Conservation (phyloP, 2,329 filamentous ascomycete genomes). For the Leptoxyphium fumago region DNA sequence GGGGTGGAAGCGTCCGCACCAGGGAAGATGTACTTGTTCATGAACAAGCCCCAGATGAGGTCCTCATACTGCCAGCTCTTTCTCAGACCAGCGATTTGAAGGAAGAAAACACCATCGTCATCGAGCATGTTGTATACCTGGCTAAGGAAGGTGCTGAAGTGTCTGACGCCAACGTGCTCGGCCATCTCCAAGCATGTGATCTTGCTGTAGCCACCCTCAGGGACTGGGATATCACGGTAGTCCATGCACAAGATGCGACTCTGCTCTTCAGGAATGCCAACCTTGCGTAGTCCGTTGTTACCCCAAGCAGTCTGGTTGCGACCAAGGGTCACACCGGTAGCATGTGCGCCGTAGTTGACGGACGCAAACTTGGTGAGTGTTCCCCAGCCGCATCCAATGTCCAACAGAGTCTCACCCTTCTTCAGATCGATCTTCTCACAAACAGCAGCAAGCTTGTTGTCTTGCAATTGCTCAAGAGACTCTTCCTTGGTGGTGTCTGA, state of each 20-base stretch:
- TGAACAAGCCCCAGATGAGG: constrained; percentile 94
- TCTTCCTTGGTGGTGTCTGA: constrained; percentile 78
- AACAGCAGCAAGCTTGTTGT: constrained; percentile 90
- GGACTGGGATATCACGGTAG: constrained; percentile 83
- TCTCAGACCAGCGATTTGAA: constrained; percentile 87
- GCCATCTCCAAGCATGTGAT: constrained; percentile 98
- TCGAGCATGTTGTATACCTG: constrained; percentile 94
- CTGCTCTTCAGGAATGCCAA: constrained; percentile 72
- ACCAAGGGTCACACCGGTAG: constrained; percentile 83
- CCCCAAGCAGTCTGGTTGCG: constrained; percentile 96
- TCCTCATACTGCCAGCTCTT: constrained; percentile 98
- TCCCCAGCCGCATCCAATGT: constrained; percentile 97
- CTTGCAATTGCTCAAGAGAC: constrained; percentile 84
- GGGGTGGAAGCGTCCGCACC: constrained; percentile 92
- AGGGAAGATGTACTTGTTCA: constrained; percentile 99
- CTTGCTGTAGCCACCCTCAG: constrained; percentile 64
- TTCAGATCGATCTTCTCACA: constrained; percentile 89
- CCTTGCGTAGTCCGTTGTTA: constrained; percentile 73
- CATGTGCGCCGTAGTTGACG: constrained; percentile 74
- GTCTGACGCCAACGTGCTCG: constrained; percentile 91
- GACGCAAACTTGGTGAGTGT: constrained; percentile 88
- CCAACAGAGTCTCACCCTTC: constrained; percentile 68
- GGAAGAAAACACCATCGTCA: constrained; percentile 89
- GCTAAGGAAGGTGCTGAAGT: constrained; percentile 64
- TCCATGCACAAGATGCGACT: constrained; percentile 90